phyloP scores from a whole-genome alignment of 2,329 filamentous ascomycete genomes.

The Ophiobolus disseminans region DNA sequence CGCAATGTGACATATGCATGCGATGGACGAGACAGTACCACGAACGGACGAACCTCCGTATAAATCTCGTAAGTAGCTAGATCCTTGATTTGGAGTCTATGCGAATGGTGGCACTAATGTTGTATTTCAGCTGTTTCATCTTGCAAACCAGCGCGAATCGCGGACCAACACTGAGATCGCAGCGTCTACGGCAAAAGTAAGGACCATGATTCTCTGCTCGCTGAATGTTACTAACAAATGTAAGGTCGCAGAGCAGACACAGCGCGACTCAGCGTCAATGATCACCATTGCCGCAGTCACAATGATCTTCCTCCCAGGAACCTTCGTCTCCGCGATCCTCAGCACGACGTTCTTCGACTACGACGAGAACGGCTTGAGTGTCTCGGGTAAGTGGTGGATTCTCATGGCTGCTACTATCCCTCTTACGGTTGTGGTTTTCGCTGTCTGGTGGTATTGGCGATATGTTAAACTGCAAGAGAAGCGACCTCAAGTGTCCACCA shows the following conservation, averaged over 20 bases:
- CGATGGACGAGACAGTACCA: slow-evolving; percentile 28
- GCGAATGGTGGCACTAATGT: background rate
- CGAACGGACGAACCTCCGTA: slow-evolving; percentile 28
- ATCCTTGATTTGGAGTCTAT: background rate
- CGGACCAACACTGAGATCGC: slow-evolving; percentile 26
- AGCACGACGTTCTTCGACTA: slow-evolving; percentile 28
- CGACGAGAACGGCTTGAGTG: slow-evolving; percentile 12
- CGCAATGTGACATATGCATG: slow-evolving; percentile 24
- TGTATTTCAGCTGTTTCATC: slow-evolving; percentile 26
- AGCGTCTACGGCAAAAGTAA: slow-evolving; percentile 21
- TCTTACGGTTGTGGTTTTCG: slow-evolving; percentile 19
- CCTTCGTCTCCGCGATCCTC: slow-evolving; percentile 26
- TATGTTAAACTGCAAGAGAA: slow-evolving; percentile 6
- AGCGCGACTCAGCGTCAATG: slow-evolving; percentile 35
- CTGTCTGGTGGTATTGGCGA: slow-evolving; percentile 20
- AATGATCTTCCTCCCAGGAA: slow-evolving; percentile 33
- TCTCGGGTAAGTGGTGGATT: slow-evolving; percentile 23
- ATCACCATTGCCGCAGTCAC: slow-evolving; percentile 36
- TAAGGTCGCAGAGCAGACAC: slow-evolving; percentile 22
- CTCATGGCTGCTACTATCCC: slow-evolving; percentile 21
- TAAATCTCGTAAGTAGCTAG: slow-evolving; percentile 25
- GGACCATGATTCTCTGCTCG: background rate
- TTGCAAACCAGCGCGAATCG: slow-evolving; percentile 24
- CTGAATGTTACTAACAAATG: background rate
- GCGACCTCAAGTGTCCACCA: background rate